A percentile compares a stretch with the other conserved stretches of the same genome.
Evolutionary conservation across 805 yeast species (phyloP).

Genomic region (Yamadazyma scolyti): DNA sequence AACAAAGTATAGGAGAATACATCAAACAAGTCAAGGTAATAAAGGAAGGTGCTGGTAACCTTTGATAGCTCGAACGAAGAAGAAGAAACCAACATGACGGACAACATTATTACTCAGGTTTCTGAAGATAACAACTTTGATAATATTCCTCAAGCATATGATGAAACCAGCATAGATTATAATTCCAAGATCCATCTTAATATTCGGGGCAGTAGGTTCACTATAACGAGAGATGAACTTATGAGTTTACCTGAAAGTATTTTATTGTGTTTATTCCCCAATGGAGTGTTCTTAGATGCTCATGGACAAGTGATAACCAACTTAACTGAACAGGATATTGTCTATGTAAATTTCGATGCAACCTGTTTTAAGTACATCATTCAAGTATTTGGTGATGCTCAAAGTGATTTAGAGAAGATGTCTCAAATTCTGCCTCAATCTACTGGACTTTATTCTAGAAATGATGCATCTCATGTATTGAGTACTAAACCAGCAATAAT

Average conservation of each 20-base stretch:
- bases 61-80: background rate
- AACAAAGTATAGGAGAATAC: too few species aligned
- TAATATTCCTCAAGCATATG: slow-evolving; percentile 16
- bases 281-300: slow-evolving; percentile 80
- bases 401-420: slow-evolving; percentile 44
- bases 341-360: slow-evolving; percentile 83
- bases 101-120: slow-evolving; percentile 71
- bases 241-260: slow-evolving; percentile 91
- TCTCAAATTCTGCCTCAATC: slow-evolving; percentile 32
- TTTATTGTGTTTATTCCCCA: slow-evolving; percentile 81
- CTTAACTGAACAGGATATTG: slow-evolving; percentile 75
- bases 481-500: slow-evolving; percentile 85
- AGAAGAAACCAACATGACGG: slow-evolving; percentile 26
- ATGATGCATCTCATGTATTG: slow-evolving; percentile 51
- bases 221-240: slow-evolving; percentile 81
- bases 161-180: slow-evolving; percentile 41
- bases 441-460: slow-evolving; percentile 11
- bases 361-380: slow-evolving; percentile 81
- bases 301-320: slow-evolving; percentile 76
- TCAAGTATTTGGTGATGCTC: slow-evolving; percentile 65
- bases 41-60: slow-evolving; percentile 16
- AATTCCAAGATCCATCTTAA: slow-evolving; percentile 72
- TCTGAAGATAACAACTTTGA: slow-evolving; percentile 34
- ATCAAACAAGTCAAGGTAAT: too few species aligned
- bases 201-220: slow-evolving; percentile 70